Base-by-base conservation (phyloP, 306 rosid genomes). In the Gastrolobium villosum region DNA sequence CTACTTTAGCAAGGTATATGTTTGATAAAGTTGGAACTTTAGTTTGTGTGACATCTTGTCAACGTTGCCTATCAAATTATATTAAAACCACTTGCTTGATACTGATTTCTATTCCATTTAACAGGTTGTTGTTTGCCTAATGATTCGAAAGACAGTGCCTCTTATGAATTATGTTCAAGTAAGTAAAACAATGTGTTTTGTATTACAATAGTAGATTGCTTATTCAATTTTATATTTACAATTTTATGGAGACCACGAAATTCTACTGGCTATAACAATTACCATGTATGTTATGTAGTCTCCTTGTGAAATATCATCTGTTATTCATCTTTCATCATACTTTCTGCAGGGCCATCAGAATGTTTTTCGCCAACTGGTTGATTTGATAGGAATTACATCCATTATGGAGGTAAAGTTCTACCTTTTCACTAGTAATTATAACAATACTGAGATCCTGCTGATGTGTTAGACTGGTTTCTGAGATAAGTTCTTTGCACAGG, bases 81-180 rank as follows among this genome's bases (percentile, higher is more conserved):
- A 66, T 63, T 54, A 60, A 37, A 62, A 20, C 73, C 4, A 13
- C 50, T 46, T 56, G 20, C 41, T 69, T 83, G 68, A 76, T 76
- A 59, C 54, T 20, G 9, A 9, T 72, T 80, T 65, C 37, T 73
- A 20, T 65, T 37, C 56, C 54, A 62, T 70, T 69, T 57, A 65
- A 41, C 84, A 96, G 99, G 97, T 96, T 41, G 96, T 93, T 87
- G 90, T 96, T 73, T 91, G 98, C 87, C 90, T 93, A 31, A 93
- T 96, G 99, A 87, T 96, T 39, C 90, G 99, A 79, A 96, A 96
- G 85, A 96, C 99, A 2, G 90, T 90, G 73, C 86, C 90, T 5
- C 98, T 96, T 65, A 96, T 96, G 99, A 90, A 90, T 88, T 96
- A 96, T 85, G 99, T 96, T 76, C 94, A 90, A 89, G 98, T 89